Conservation (phyloP, 179 eudicot genomes). For the Beta lomatogona region DNA sequence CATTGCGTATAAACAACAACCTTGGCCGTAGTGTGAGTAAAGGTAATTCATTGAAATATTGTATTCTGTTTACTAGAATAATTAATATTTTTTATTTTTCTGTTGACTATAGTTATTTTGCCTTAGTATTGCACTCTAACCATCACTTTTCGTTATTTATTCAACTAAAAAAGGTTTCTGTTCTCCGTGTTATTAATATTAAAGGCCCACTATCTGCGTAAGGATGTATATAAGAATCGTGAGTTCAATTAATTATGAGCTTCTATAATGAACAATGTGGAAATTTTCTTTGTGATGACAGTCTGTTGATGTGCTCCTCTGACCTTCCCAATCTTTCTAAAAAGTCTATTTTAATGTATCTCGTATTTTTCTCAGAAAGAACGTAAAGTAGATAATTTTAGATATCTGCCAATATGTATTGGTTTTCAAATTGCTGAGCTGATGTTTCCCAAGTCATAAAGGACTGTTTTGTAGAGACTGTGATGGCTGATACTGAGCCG, state of each 20-base stretch:
- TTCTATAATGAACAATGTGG: background rate
- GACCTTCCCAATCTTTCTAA: background rate
- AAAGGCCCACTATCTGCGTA: background rate
- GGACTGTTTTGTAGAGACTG: background rate
- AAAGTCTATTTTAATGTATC: background rate
- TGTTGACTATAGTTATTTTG: background rate
- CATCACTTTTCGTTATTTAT: background rate
- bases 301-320: background rate
- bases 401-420: no score
- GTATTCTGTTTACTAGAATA: background rate
- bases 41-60: slow-evolving; percentile 35
- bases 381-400: background rate
- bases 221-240: background rate
- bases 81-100: background rate
- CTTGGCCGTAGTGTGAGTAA: slow-evolving; percentile 70
- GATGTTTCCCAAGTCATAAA: background rate
- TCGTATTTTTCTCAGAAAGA: background rate
- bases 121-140: background rate
- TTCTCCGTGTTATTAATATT: background rate
- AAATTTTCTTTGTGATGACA: background rate
- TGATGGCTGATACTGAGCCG: background rate
- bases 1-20: slow-evolving; percentile 59
- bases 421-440: background rate
- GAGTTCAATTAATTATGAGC: background rate
- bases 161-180: background rate